These are phyloP conservation scores for Tuber borchii DNA, from an alignment of 495 filamentous ascomycete genomes.

Conservation along the genomic window DNA sequence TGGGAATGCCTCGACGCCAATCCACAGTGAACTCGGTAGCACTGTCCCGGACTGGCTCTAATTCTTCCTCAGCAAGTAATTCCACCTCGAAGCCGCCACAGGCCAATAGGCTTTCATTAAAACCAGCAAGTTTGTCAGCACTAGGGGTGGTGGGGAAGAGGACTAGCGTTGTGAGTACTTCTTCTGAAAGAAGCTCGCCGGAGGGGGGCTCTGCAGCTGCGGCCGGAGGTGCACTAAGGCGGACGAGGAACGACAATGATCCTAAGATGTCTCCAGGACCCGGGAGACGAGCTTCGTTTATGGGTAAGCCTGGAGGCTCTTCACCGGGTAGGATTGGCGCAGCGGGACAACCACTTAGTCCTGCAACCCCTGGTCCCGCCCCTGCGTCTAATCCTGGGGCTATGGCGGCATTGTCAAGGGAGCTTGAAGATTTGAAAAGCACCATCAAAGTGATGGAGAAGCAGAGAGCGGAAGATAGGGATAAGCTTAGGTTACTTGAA, in stretches of 20 bases:
- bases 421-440: constrained; percentile 71
- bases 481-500: constrained; percentile 74
- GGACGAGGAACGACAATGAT: constrained; percentile 27
- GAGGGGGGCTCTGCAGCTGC: constrained; percentile 14
- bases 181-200: constrained; percentile 32
- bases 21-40: constrained; percentile 32
- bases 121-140: constrained; percentile 25
- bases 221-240: constrained; percentile 22
- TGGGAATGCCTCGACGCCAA: constrained; percentile 17
- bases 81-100: constrained; percentile 10
- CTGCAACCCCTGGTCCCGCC: constrained; percentile 36
- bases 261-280: constrained; percentile 13
- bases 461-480: constrained; percentile 76
- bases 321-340: constrained; percentile 16
- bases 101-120: constrained; percentile 27
- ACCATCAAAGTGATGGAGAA: constrained; percentile 75
- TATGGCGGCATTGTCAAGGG: constrained; percentile 48
- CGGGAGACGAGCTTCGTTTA: constrained; percentile 29
- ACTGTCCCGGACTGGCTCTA: constrained; percentile 33
- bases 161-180: constrained; percentile 19
- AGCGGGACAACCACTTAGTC: constrained; percentile 18
- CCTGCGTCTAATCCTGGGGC: constrained; percentile 44
- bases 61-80: constrained; percentile 26
- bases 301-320: constrained; percentile 19
- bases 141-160: constrained; percentile 21